Percentiles rank a stretch among this genome's conserved stretches.
These are phyloP conservation scores for Capillidium heterosporum DNA, from an alignment of 371 early-diverging fungal species.

Conservation along the genomic window DNA sequence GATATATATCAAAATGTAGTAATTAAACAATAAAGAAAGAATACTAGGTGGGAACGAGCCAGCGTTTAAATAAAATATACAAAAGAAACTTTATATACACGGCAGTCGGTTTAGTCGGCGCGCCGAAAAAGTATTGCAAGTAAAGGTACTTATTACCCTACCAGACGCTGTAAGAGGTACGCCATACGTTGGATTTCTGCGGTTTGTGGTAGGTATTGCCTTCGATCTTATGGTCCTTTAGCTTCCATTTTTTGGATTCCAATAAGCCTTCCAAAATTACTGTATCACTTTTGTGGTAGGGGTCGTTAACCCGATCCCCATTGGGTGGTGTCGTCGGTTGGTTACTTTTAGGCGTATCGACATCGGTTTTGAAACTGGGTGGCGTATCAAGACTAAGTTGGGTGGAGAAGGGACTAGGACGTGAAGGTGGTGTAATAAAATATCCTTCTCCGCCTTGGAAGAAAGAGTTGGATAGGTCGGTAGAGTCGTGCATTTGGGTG, in stretches of 20 bases:
- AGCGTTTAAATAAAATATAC: too few species aligned
- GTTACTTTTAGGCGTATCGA: too few species aligned
- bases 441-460: slow-evolving; percentile 1
- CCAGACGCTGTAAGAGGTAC: slow-evolving; percentile 1
- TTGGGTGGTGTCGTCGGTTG: not conserved
- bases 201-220: not conserved
- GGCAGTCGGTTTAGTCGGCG: too few species aligned
- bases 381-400: not conserved
- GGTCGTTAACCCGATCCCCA: not conserved
- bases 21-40: too few species aligned
- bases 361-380: not conserved
- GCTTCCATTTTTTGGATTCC: slow-evolving; percentile 3
- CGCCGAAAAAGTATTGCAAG: too few species aligned
- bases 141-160: not conserved
- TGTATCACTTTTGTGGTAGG: not conserved
- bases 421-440: not conserved
- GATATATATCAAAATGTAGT: too few species aligned
- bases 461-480: not conserved
- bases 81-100: too few species aligned
- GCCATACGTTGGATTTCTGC: slow-evolving; percentile 1
- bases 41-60: too few species aligned
- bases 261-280: not conserved
- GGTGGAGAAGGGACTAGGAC: not conserved
- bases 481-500: too few species aligned
- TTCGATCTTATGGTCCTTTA: not conserved